Evolutionary conservation across 192 early-diverging fungal species (phyloP), one percentile per base, ranked within the genome.

Genomic region (Physocladia obscura): DNA sequence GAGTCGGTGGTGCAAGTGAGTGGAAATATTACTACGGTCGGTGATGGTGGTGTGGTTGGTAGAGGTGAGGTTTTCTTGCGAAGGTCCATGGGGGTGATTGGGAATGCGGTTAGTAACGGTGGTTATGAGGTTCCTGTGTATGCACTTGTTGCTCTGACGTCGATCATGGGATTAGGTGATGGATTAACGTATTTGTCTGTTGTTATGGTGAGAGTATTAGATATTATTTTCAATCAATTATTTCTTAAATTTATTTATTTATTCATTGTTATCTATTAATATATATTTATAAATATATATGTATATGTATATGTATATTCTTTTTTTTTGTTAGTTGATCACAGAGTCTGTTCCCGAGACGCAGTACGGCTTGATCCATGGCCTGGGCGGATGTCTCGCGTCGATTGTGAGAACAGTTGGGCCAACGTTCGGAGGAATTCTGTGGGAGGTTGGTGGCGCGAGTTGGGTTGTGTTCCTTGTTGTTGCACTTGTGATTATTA

Each of bases 311-410:
- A n/a, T n/a, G n/a, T 31, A 15, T 27, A 27, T 24, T 5, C 57
- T 34, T 34, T 35, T 34, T 8, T 58, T 8, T 58, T 58, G 6
- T 11, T 29, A 58, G 57, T 49, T 68, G 22, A 50, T 81, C 27
- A 81, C 79, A 0, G 74, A 77, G 39, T 62, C 70, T 5, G 79
- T 81, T 1, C 48, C 62, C 4, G 47, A 56, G 0, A 49, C 55
- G n/a, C 70, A 76, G 27, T 74, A 64, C 58, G 79, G 79, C 1
- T 35, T 75, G 37, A 55, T 81, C 2, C 79, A 81, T 36, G 79
- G 79, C 8, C 36, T 81, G 2, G 79, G 73, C 0, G 79, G 75
- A 24, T 75, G 73, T 44, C 17, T 74, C 30, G 75, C 64, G 0
- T 67, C 68, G 15, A 71, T 75, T 38, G 54, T 77, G 27, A 39